Percentiles rank a stretch among this genome's conserved stretches.
phyloP scores from a whole-genome alignment of 257 asterid species.

The Solanum neorickii region DNA sequence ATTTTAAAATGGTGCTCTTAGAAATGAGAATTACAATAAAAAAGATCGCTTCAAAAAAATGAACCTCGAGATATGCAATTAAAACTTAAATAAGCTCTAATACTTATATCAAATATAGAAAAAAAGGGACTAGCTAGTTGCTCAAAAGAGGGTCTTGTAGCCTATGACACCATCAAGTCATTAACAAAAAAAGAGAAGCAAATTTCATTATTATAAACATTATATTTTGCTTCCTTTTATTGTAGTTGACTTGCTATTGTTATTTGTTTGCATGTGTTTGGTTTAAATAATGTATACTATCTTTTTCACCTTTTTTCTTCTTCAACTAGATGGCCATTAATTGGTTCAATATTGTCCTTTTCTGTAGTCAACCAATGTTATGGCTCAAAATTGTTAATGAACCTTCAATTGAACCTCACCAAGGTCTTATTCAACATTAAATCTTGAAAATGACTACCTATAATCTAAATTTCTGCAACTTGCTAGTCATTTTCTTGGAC shows the following conservation, averaged over 20 bases:
- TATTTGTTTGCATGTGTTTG: not conserved
- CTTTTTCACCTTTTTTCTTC: not conserved
- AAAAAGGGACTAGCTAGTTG: not conserved
- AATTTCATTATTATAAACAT: not conserved
- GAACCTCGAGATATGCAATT: rapidly evolving
- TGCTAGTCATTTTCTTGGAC: not conserved
- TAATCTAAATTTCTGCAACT: not conserved
- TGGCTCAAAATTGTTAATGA: not conserved
- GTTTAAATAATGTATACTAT: not conserved
- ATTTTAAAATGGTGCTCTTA: not conserved
- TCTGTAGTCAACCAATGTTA: not conserved
- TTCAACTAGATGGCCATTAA: not conserved
- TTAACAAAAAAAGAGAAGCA: not conserved
- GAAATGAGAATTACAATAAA: too few species aligned
- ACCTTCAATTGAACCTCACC: not conserved
- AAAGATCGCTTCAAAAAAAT: too few species aligned
- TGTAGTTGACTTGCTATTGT: not conserved
- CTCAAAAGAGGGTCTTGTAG: not conserved
- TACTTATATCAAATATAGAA: not conserved
- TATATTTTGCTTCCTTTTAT: not conserved
- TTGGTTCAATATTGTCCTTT: not conserved
- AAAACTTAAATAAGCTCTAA: not conserved
- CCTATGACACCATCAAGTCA: not conserved
- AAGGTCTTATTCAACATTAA: not conserved
- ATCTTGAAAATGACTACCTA: not conserved